Evolutionary conservation across 495 filamentous ascomycete genomes (phyloP).

Genomic region (Articulospora tetracladia): DNA sequence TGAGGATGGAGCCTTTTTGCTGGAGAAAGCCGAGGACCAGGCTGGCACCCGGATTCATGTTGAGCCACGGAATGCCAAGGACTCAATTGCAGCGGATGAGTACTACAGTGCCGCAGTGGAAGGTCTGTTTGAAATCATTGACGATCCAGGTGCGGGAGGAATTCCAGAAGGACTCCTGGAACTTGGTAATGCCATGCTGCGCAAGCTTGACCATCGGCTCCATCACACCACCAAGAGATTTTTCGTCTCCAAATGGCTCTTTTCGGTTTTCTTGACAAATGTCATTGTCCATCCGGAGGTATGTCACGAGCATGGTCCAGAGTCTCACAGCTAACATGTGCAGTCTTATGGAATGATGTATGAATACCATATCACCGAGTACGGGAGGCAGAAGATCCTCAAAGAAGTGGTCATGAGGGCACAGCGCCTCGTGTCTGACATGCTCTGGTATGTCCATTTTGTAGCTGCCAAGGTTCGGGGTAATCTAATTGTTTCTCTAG

Average conservation of each 20-base stretch:
- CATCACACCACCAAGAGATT: constrained; percentile 71
- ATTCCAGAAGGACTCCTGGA: constrained; percentile 81
- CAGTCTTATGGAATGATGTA: constrained; percentile 82
- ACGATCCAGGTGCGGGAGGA: constrained; percentile 71
- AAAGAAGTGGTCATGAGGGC: constrained; percentile 75
- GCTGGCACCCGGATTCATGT: constrained; percentile 63
- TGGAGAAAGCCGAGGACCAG: constrained; percentile 73
- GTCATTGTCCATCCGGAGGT: constrained; percentile 89
- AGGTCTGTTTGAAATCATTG: constrained; percentile 79
- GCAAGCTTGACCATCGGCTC: constrained; percentile 68
- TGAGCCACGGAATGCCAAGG: constrained; percentile 57
- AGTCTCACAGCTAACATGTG: constrained; percentile 27
- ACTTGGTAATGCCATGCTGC: constrained; percentile 76
- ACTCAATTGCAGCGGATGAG: constrained; percentile 77
- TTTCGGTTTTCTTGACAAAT: constrained; percentile 78
- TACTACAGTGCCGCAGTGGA: constrained; percentile 84
- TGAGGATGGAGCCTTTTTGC: constrained; percentile 84
- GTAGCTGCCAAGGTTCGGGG: neutral
- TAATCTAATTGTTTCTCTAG: neutral
- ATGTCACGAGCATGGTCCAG: constrained; percentile 27
- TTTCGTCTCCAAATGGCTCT: constrained; percentile 87
- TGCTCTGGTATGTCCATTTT: constrained; percentile 40
- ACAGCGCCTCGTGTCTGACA: constrained; percentile 67
- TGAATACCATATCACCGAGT: constrained; percentile 87
- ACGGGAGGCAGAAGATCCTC: constrained; percentile 83